A percentile compares a stretch with the other conserved stretches of the same genome.
Conservation (phyloP, 2,329 filamentous ascomycete genomes). For the Neoarthrinium moseri region DNA sequence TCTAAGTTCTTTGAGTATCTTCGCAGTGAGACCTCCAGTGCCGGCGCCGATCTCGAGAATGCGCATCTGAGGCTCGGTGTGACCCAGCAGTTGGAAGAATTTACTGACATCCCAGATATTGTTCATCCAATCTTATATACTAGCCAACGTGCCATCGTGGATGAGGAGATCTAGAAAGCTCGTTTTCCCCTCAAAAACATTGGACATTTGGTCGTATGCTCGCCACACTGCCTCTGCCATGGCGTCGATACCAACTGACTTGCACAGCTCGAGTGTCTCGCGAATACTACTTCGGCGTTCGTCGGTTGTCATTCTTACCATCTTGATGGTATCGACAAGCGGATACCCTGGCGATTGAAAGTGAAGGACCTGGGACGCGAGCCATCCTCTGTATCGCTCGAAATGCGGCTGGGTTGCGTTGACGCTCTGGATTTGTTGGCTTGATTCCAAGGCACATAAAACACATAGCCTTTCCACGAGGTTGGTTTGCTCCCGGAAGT, state of each 20-base stretch:
- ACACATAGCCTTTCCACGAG: too few species aligned
- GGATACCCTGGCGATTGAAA: too few species aligned
- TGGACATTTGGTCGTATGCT: not conserved
- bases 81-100: not conserved
- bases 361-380: too few species aligned
- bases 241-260: too few species aligned
- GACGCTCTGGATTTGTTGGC: too few species aligned
- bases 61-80: not conserved
- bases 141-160: not conserved
- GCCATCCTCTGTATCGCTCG: too few species aligned
- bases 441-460: too few species aligned
- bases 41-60: conserved; percentile 10
- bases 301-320: conserved; percentile 1
- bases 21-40: conserved; percentile 5
- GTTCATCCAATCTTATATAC: not conserved
- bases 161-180: not conserved
- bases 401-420: too few species aligned
- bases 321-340: conserved; percentile 1
- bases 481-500: too few species aligned
- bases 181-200: not conserved
- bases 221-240: conserved; percentile 5
- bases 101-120: not conserved
- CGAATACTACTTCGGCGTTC: too few species aligned
- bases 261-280: too few species aligned
- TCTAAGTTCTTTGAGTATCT: not conserved